Conservation (phyloP, 345 rosid species). For the Sapria himalayana region DNA sequence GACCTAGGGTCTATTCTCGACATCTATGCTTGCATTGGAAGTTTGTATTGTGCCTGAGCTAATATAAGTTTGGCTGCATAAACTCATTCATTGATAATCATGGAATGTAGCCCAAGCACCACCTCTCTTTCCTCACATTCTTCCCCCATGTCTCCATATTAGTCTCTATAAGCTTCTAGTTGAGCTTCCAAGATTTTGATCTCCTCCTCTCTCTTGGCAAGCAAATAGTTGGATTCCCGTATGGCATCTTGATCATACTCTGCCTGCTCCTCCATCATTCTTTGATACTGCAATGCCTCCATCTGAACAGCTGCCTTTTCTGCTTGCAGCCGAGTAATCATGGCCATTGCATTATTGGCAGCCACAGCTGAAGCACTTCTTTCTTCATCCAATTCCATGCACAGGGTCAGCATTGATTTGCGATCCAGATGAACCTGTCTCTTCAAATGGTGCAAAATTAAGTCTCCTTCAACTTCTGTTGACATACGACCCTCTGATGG, state of each 20-base stretch:
- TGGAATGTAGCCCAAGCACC: too few relatives aligned
- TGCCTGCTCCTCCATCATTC: conserved; percentile 98
- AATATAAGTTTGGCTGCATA: too few relatives aligned
- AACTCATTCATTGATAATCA: too few relatives aligned
- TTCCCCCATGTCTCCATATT: conserved; percentile 26
- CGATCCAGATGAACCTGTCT: conserved; percentile 61
- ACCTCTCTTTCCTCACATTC: too few relatives aligned
- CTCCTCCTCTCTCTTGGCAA: conserved; percentile 39
- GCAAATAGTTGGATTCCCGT: conserved; percentile 30
- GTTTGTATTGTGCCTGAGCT: too few relatives aligned
- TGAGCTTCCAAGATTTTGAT: conserved; percentile 39
- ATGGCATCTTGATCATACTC: conserved; percentile 78
- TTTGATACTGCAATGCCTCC: conserved; percentile 93
- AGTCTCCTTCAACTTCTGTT: conserved; percentile 28
- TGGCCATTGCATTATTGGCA: conserved; percentile 85
- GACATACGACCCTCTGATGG: conserved; percentile 16
- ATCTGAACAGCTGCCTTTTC: conserved; percentile 87
- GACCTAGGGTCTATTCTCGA: too few relatives aligned
- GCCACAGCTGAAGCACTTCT: conserved; percentile 77
- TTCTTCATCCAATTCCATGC: conserved; percentile 89
- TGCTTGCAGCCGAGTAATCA: conserved; percentile 75
- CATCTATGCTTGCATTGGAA: too few relatives aligned
- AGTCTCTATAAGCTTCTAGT: conserved; percentile 40
- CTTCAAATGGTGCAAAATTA: conserved; percentile 41
- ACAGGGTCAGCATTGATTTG: conserved; percentile 59